These are phyloP conservation scores for Phytophthora chlamydospora DNA, from an alignment of 352 stramenopile genomes.

Conservation along the genomic window DNA sequence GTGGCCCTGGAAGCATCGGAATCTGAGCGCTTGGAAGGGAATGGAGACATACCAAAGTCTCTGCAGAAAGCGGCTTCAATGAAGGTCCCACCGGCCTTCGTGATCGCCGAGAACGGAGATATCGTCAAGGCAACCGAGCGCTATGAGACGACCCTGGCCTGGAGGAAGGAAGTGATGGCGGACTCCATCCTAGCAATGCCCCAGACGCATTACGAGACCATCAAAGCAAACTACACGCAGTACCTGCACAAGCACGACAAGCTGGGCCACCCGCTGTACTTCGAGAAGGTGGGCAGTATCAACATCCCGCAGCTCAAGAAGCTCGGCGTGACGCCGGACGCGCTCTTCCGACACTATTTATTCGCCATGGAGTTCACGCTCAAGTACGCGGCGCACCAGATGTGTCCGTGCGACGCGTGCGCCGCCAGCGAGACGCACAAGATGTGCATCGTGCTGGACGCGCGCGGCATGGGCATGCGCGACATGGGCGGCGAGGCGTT, in stretches of 20 bases:
- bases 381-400: conserved; percentile 69
- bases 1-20: conserved; percentile 64
- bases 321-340: conserved; percentile 62
- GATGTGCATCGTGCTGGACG: conserved; percentile 78
- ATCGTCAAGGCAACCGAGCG: conserved; percentile 58
- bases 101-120: conserved; percentile 76
- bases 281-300: conserved; percentile 82
- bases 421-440: conserved; percentile 73
- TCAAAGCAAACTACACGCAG: conserved; percentile 58
- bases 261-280: conserved; percentile 79
- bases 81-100: conserved; percentile 58
- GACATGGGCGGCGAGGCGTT: conserved; percentile 79
- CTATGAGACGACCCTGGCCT: conserved; percentile 71
- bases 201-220: conserved; percentile 65
- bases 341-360: conserved; percentile 84
- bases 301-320: conserved; percentile 85
- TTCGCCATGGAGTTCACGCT: conserved; percentile 87
- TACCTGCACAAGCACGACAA: conserved; percentile 85
- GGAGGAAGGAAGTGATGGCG: conserved; percentile 76
- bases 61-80: conserved; percentile 21
- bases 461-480: conserved; percentile 72
- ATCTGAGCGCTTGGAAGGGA: conserved; percentile 45
- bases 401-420: conserved; percentile 65
- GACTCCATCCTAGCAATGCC: conserved; percentile 69
- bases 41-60: conserved; percentile 11